Base-by-base conservation (phyloP, 2,329 filamentous ascomycete species). In the Exserohilum turcica region DNA sequence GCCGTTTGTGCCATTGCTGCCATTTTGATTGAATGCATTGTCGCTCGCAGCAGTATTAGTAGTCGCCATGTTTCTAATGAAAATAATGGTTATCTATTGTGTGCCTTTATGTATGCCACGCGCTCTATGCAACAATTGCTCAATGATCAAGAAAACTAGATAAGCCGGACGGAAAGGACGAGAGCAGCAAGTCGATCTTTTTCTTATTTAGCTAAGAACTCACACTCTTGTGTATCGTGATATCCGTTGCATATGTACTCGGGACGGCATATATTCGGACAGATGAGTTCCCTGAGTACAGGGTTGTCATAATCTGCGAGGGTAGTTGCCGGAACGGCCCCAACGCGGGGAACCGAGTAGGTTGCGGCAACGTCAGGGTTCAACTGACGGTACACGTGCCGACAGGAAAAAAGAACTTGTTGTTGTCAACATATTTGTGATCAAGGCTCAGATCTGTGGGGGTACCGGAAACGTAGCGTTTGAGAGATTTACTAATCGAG, bases 291-390 rank as follows among this genome's bases (percentile, higher is more conserved):
- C 18, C 16, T 29, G 8, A 10, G 13, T n/a, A 13, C 44, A 29
- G 40, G 44, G 51, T 37, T 39, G 46, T 54, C 46, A 50, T 50
- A 24, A 27, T 49, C 21, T 24, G 21, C 21, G 21, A 24, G 21
- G 50, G 38, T 49, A 45, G 21, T 35, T 44, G 24, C 32, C 40
- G 36, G n/a, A 45, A 35, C 51, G 51, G 39, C 40, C 46, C 51
- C 51, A 38, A 50, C 49, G 51, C 43, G 51, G 51, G 51, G 51
- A 54, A 54, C 51, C 51, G 51, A 49, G 33, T 24, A 29, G 19
- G 47, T 16, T 43, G 33, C 33, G 32, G 16, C 13, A 53, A 37
- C 38, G 24, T 29, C 44, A 15, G n/a, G 42, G 31, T 43, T 43
- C 42, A 43, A 32, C 15, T 9, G 21, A 24, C 31, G 24, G 27